Evolutionary conservation across 148 eudicot species (phyloP).

Genomic region (Vaccinium darrowii): DNA sequence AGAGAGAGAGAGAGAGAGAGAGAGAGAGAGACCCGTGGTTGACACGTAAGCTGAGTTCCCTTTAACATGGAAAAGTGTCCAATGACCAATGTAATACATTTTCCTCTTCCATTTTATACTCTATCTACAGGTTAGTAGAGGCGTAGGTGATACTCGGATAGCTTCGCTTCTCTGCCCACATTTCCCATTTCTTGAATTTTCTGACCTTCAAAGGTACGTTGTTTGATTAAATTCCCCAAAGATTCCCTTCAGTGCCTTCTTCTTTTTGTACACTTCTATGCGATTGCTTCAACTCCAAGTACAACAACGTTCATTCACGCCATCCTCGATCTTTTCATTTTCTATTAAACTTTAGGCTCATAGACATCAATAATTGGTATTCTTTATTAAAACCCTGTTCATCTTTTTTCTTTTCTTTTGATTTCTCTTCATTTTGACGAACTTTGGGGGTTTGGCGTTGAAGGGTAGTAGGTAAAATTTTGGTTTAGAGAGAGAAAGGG

Average conservation of each 20-base stretch:
- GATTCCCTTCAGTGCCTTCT: not conserved
- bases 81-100: not conserved
- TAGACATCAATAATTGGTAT: not conserved
- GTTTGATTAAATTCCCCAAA: not conserved
- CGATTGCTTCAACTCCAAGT: not conserved
- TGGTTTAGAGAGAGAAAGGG: slow-evolving; percentile 9
- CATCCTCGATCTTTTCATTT: not conserved
- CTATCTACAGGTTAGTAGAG: not conserved
- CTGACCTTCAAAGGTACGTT: not conserved
- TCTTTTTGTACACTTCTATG: not conserved
- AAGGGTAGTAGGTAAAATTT: not conserved
- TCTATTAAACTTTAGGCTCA: not conserved
- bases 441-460: not conserved
- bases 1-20: slow-evolving; percentile 5
- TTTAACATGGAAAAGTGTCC: not conserved
- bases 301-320: not conserved
- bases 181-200: not conserved
- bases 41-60: not conserved
- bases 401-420: not conserved
- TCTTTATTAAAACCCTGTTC: not conserved
- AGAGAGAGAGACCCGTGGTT: not conserved
- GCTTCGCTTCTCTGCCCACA: not conserved
- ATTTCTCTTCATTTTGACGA: not conserved
- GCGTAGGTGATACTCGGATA: not conserved
- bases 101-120: not conserved